Base-by-base conservation (phyloP, 2,329 filamentous ascomycete genomes). In the Aureobasidium vineae region DNA sequence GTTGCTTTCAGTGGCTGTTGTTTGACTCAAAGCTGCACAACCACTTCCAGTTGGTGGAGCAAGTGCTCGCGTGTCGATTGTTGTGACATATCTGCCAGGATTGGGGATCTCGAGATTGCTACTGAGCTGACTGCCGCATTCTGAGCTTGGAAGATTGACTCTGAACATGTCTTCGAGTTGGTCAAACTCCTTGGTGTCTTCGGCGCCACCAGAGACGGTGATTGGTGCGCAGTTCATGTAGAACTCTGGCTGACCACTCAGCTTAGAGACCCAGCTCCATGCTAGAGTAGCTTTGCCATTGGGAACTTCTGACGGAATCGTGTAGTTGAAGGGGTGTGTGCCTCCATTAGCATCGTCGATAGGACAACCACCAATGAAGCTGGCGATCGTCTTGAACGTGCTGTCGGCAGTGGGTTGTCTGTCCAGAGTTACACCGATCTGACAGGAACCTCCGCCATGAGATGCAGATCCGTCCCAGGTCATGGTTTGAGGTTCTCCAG, bases 181-280 rank as follows among this genome's bases (percentile, higher is more conserved):
- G 41, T 85, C 75, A 69, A 88, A 84, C 70, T 85, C 85, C 1
- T 81, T 77, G 64, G 86, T 72, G 49, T 86, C 84, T 57, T 77
- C 75, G 1, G 79, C 77, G 26, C 79, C 78, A 5, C 77, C 79
- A 0, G 85, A 86, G 28, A 98, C 82, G 0, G 82, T 84, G 59
- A 96, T 77, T 0, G 91, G 87, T 0, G 90, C 91, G 72, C 94
- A 99, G 84, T 97, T 96, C 92, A 96, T 96, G 84, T 98, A 97
- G 84, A 97, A 92, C 76, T 98, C 95, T 0, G 93, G 88, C 81
- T 97, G 96, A 2, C 95, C 95, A 33, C 70, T 68, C 11, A 96
- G 74, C 69, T 89, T 90, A 77, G 98, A 98, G 78, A 96, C 86
- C 95, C 95, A 98, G 0, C 91, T 92, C 92, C 92, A 98, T 0